Evolutionary conservation across 306 rosid genomes (phyloP), one percentile per base, ranked within the genome.

Genomic region (Malus domestica): DNA sequence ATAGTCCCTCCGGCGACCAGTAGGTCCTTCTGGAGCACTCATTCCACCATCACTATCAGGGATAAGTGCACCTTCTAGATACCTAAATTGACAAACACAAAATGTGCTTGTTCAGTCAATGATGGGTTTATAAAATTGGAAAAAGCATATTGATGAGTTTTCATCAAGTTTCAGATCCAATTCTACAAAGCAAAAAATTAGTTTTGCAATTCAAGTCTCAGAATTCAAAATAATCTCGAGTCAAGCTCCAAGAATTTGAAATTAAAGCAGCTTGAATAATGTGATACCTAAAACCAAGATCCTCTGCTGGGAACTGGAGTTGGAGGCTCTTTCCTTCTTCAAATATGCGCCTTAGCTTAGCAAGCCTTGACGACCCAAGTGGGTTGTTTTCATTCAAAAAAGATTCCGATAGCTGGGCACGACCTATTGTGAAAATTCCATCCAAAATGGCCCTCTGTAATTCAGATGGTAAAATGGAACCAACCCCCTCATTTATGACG

Each of bases 241-340:
- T 49, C 54, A 49, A 49, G 18, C 54, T 15, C 60, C 66, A 54
- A 27, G 16, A 82, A 58, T 63, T 68, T 52, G 63, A 10, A 20
- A 0, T 5, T 5, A 51, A 52, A 66, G 79, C 59, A 52, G 76
- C 33, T 68, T 30, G 72, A 86, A 73, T 70, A 71, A 70, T 33
- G 22, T 38, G 59, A 76, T 83, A 90, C 99, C 99, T 92, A 79
- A 92, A 92, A 71, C 97, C 97, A 72, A 95, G 96, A 83, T 95
- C 97, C 85, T 95, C 97, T 2, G 97, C 97, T 65, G 97, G 99
- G 87, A 95, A 95, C 86, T 89, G 99, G 73, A 92, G 97, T 85
- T 92, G 99, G 74, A 95, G 99, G 75, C 96, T 95, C 82, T 88
- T 92, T 71, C 99, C 97, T 85, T 92, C 99, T 81, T 95, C 87